Percentiles rank a stretch among this genome's conserved stretches.
Evolutionary conservation across 768 basidiomycete genomes (phyloP).

Genomic region (Amanita exitialis): DNA sequence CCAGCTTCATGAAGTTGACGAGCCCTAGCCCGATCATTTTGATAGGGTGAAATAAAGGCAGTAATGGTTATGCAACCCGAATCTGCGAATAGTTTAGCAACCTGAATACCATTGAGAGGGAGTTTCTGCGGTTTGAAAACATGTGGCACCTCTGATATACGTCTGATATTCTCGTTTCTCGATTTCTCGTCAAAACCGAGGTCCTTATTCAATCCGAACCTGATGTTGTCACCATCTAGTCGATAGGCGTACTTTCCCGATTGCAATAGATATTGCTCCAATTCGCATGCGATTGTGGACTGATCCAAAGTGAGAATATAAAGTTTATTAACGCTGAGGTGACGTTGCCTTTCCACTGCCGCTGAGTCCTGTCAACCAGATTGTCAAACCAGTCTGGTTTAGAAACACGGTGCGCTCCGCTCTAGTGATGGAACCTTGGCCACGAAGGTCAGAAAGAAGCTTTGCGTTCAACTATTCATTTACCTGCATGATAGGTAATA

Average conservation of each 20-base stretch:
- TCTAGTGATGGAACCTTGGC: constrained; percentile 59
- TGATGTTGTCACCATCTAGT: constrained; percentile 92
- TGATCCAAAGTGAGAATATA: background rate
- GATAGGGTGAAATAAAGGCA: constrained; percentile 98
- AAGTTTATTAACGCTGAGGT: background rate
- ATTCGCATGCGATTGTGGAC: constrained; percentile 95
- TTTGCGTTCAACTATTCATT: background rate
- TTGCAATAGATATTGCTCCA: constrained; percentile 92
- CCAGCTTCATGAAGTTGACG: constrained; percentile 71
- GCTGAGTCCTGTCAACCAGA: constrained; percentile 96
- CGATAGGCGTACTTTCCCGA: constrained; percentile 80
- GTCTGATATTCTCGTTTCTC: constrained; percentile 89
- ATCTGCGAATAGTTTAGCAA: constrained; percentile 90
- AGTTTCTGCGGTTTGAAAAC: background rate
- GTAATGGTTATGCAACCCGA: constrained; percentile 81
- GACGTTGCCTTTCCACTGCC: constrained; percentile 81
- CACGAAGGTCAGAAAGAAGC: background rate
- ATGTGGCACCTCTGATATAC: constrained; percentile 80
- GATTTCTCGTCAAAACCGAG: constrained; percentile 90
- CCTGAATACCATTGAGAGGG: constrained; percentile 36
- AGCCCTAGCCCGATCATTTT: constrained; percentile 73
- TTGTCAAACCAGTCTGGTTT: constrained; percentile 77
- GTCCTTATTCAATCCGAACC: constrained; percentile 95
- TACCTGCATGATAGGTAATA: constrained; percentile 14
- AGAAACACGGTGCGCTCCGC: constrained; percentile 60